Evolutionary conservation across 768 basidiomycete genomes (phyloP).

Genomic region (Zangia roseola): DNA sequence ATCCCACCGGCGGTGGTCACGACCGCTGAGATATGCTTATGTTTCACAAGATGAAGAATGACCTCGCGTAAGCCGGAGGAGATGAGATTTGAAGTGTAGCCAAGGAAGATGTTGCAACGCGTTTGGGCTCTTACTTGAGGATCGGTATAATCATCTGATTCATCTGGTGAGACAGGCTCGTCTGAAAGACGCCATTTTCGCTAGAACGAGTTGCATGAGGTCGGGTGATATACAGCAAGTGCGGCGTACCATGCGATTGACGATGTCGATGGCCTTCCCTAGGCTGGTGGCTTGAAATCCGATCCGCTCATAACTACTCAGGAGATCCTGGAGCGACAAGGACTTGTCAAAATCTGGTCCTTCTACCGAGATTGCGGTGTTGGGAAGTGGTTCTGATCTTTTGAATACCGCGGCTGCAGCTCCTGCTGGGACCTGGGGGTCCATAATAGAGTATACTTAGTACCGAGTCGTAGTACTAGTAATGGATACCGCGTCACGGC

Average conservation of each 20-base stretch:
- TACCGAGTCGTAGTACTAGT: neutral
- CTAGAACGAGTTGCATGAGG: conserved; percentile 38
- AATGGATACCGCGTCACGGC: conserved; percentile 13
- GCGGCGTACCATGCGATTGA: conserved; percentile 82
- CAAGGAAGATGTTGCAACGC: conserved; percentile 88
- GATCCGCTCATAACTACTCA: conserved; percentile 82
- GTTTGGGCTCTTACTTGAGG: conserved; percentile 64
- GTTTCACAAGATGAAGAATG: conserved; percentile 88
- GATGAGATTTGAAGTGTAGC: conserved; percentile 98
- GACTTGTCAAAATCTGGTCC: conserved; percentile 86
- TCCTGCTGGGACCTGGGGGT: conserved; percentile 43
- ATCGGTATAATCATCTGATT: conserved; percentile 61
- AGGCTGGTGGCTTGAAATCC: conserved; percentile 98
- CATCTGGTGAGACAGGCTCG: conserved; percentile 70
- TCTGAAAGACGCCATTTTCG: conserved; percentile 87
- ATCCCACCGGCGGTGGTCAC: conserved; percentile 98
- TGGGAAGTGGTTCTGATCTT: conserved; percentile 69
- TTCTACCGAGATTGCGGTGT: conserved; percentile 65
- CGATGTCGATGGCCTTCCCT: conserved; percentile 83
- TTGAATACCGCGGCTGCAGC: conserved; percentile 79
- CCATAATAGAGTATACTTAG: conserved; percentile 5
- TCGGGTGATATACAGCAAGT: neutral
- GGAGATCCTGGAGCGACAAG: conserved; percentile 63
- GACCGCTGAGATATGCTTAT: conserved; percentile 83
- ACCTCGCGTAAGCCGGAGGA: conserved; percentile 96